These are phyloP conservation scores for Panicum virgatum DNA, from an alignment of 202 grass and related monocot species.

Conservation along the genomic window DNA sequence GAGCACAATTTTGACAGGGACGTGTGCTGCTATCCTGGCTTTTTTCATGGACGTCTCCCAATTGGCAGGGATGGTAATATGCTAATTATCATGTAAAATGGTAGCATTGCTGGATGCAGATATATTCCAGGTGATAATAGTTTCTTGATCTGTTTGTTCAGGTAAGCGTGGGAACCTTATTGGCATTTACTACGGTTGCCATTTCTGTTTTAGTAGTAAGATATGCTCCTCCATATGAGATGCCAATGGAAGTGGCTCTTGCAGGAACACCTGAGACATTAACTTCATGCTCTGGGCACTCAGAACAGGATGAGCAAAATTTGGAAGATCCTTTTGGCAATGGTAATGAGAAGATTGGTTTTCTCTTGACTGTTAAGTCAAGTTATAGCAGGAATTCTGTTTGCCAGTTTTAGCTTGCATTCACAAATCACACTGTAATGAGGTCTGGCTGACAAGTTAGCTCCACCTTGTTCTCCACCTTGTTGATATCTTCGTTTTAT, in stretches of 20 bases:
- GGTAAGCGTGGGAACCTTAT: slow-evolving; percentile 91
- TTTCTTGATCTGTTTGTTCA: slow-evolving; percentile 54
- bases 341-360: slow-evolving; percentile 25
- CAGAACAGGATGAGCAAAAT: slow-evolving; percentile 31
- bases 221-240: slow-evolving; percentile 75
- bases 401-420: not conserved
- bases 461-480: not conserved
- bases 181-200: slow-evolving; percentile 75
- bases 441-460: slow-evolving; percentile 3
- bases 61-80: slow-evolving; percentile 81
- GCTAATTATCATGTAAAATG: slow-evolving; percentile 34
- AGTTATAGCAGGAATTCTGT: not conserved
- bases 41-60: slow-evolving; percentile 96
- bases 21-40: slow-evolving; percentile 61
- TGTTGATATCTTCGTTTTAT: not conserved
- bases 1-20: slow-evolving; percentile 77
- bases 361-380: not conserved
- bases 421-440: not conserved
- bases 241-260: slow-evolving; percentile 46
- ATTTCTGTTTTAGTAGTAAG: slow-evolving; percentile 82
- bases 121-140: slow-evolving; percentile 34
- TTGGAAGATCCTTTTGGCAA: slow-evolving; percentile 24
- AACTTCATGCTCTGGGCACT: slow-evolving; percentile 24
- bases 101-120: slow-evolving; percentile 26
- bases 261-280: slow-evolving; percentile 47